Evolutionary conservation across 768 basidiomycete genomes (phyloP).

Genomic region (Hysterangium stoloniferum): DNA sequence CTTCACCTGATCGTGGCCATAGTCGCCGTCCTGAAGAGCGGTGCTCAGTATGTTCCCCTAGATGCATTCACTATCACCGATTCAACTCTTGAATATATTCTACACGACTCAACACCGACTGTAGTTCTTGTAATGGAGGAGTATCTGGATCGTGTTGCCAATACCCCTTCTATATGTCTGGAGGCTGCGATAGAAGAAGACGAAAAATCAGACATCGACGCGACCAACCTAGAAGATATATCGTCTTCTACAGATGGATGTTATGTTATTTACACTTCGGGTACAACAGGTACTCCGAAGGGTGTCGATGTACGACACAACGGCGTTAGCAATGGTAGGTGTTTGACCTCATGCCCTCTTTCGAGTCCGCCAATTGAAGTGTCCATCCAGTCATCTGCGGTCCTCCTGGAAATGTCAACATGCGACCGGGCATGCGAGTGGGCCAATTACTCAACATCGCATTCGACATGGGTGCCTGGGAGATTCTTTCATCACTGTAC

Average conservation of each 20-base stretch:
- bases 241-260: conserved; percentile 13
- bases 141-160: conserved; percentile 8
- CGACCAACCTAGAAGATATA: conserved; percentile 9
- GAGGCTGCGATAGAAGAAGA: conserved; percentile 14
- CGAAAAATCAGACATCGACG: conserved; percentile 4
- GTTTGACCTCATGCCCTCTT: neutral
- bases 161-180: neutral
- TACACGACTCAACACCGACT: conserved; percentile 14
- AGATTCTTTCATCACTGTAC: conserved; percentile 42
- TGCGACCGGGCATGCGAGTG: conserved; percentile 48
- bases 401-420: conserved; percentile 48
- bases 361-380: no score
- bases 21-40: conserved; percentile 17
- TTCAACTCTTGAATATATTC: conserved; percentile 15
- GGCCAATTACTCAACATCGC: conserved; percentile 56
- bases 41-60: conserved; percentile 19
- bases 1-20: conserved; percentile 16
- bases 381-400: conserved; percentile 31
- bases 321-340: conserved; percentile 17
- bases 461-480: conserved; percentile 65
- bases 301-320: conserved; percentile 18
- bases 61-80: conserved; percentile 18
- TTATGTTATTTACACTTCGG: conserved; percentile 20
- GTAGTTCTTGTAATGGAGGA: conserved; percentile 15
- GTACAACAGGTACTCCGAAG: conserved; percentile 19